phyloP scores from a whole-genome alignment of 2,329 filamentous ascomycete species.

The Ophiostoma tasmaniense region DNA sequence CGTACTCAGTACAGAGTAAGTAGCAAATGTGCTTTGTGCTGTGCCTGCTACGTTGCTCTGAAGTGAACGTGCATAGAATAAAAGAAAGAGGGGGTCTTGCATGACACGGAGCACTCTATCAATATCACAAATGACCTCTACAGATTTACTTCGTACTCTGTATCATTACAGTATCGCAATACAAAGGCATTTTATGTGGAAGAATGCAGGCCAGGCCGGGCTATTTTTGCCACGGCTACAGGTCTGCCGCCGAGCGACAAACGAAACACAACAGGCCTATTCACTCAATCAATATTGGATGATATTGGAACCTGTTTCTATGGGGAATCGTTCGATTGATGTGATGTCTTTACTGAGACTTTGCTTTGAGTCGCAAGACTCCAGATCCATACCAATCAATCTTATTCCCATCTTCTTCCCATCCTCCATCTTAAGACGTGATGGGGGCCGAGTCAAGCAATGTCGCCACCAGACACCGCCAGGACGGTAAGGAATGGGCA shows the following conservation, averaged over 20 bases:
- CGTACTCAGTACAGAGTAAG: neutral
- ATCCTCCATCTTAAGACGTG: neutral
- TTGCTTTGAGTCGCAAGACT: too few relatives aligned
- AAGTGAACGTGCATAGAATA: neutral
- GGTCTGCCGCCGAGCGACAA: neutral
- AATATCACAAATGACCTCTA: neutral
- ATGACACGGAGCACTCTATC: neutral
- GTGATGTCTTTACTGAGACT: too few relatives aligned
- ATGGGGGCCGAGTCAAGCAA: neutral
- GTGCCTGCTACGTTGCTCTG: neutral
- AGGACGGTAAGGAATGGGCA: constrained; percentile 1
- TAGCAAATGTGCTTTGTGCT: neutral
- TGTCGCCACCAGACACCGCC: constrained; percentile 11
- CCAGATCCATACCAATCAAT: too few relatives aligned
- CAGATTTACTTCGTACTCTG: too few relatives aligned
- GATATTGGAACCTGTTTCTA: neutral
- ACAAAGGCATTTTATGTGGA: neutral
- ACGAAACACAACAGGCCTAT: neutral
- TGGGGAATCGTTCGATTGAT: neutral
- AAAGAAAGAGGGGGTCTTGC: neutral
- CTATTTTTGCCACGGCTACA: neutral
- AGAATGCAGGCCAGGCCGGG: neutral
- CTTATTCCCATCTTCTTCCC: too few relatives aligned
- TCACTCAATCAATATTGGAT: neutral
- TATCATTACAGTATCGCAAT: neutral